phyloP scores from a whole-genome alignment of 2,329 filamentous ascomycete genomes.

The Cyphellophora attinorum region DNA sequence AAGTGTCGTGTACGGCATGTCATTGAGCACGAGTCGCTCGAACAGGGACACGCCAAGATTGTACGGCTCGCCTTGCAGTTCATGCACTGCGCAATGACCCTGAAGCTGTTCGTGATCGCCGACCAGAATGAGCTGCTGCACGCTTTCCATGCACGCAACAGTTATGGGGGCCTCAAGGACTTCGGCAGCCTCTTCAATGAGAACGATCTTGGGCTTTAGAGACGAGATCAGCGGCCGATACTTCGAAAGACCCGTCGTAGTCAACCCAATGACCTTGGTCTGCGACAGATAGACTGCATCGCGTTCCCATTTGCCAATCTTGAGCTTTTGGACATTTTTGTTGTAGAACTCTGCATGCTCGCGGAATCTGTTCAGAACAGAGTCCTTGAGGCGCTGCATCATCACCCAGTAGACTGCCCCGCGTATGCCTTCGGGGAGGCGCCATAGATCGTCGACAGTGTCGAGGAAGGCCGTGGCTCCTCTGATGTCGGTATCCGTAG shows the following conservation, averaged over 20 bases:
- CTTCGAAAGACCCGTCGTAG: constrained; percentile 72
- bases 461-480: constrained; percentile 25
- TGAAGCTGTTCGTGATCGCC: constrained; percentile 75
- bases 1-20: constrained; percentile 55
- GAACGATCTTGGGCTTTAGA: constrained; percentile 55
- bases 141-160: constrained; percentile 49
- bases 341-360: constrained; percentile 42
- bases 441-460: constrained; percentile 47
- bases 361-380: constrained; percentile 39
- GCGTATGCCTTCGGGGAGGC: constrained; percentile 46
- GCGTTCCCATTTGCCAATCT: constrained; percentile 49
- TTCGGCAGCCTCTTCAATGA: constrained; percentile 76
- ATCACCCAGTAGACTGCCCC: constrained; percentile 59
- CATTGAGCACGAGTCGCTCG: constrained; percentile 61
- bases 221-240: constrained; percentile 62
- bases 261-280: constrained; percentile 55
- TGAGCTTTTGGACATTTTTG: constrained; percentile 41
- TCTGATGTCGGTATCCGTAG: constrained; percentile 21
- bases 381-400: constrained; percentile 43
- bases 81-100: constrained; percentile 53
- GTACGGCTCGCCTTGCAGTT: constrained; percentile 52
- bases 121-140: constrained; percentile 59
- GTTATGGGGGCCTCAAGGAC: constrained; percentile 51
- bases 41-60: constrained; percentile 68
- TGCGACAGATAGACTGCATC: constrained; percentile 53